Evolutionary conservation across 345 rosid genomes (phyloP), one percentile per base, ranked within the genome.

Genomic region (Stellera chamaejasme): DNA sequence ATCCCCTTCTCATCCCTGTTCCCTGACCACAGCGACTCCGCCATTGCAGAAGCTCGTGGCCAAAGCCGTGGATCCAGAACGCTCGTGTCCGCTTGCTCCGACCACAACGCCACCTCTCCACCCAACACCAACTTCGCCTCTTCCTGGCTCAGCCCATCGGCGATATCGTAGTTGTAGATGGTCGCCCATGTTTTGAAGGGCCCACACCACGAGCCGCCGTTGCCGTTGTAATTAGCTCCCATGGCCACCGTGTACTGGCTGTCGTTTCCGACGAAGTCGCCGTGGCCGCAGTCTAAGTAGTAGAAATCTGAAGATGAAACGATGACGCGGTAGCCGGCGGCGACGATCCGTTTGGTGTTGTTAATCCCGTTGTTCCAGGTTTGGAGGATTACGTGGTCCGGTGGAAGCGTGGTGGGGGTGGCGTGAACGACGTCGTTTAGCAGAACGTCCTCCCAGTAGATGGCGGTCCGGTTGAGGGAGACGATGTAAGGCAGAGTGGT

Each of bases 151-250:
- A 88, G 67, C 23, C 90, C 90, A 51, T 79, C 55, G 0, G 89
- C 79, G 59, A 84, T 84, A 54, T 88, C 95, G 58, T 92, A 85
- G 65, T 92, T 77, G 62, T 92, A 88, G 41, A 88, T 84, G 5
- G 52, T 77, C 70, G 88, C 95, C 98, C 98, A 92, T 27, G 98
- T 84, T 62, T 92, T 92, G 36, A 85, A 85, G 0, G 98, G 96
- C 19, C 77, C 87, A 68, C 96, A 85, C 93, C 90, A 88, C 2
- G 96, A 88, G 6, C 86, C 87, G 0, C 87, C 95, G 11, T 50
- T 39, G 13, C 50, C 66, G 5, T 26, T 11, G 28, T 59, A 13
- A 3, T 60, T 53, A 0, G 65, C 47, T 5, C 68, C 56, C 16
- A 27, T 48, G 25, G 68, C 72, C 36, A 45, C 69, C 73, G 82